Conservation (phyloP, 2,329 filamentous ascomycete genomes). For the Pyrenochaeta sp. region DNA sequence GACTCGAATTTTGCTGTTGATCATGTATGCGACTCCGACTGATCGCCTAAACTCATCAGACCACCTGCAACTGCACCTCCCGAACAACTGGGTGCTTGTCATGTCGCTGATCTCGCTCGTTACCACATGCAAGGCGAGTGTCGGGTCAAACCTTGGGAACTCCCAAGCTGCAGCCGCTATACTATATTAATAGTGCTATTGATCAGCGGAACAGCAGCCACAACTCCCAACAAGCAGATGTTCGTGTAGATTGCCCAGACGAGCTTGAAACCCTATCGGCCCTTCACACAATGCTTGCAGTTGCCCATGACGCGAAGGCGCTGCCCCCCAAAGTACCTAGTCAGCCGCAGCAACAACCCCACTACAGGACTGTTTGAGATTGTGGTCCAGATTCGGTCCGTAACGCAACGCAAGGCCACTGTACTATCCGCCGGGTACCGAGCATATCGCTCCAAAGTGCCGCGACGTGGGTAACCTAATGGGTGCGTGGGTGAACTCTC, state of each 20-base stretch:
- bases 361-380: conserved; percentile 8
- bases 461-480: not conserved
- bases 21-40: not conserved
- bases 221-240: not conserved
- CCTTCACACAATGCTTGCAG: conserved; percentile 1
- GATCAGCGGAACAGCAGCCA: not conserved
- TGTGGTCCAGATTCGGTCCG: conserved; percentile 3
- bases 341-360: conserved; percentile 3
- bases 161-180: not conserved
- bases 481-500: not conserved
- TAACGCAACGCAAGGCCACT: conserved; percentile 3
- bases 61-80: not conserved
- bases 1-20: not conserved
- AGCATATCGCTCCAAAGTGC: not conserved
- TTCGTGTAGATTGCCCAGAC: not conserved
- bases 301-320: not conserved
- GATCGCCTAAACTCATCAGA: not conserved
- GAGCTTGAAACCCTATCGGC: conserved; percentile 15
- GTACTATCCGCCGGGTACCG: not conserved
- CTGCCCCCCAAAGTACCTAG: too few relatives aligned
- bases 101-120: not conserved
- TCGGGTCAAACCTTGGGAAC: not conserved
- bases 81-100: not conserved
- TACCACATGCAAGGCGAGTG: not conserved
- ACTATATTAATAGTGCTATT: not conserved